phyloP scores from a whole-genome alignment of 2,329 filamentous ascomycete genomes.

The Trichoderma endophyticum region DNA sequence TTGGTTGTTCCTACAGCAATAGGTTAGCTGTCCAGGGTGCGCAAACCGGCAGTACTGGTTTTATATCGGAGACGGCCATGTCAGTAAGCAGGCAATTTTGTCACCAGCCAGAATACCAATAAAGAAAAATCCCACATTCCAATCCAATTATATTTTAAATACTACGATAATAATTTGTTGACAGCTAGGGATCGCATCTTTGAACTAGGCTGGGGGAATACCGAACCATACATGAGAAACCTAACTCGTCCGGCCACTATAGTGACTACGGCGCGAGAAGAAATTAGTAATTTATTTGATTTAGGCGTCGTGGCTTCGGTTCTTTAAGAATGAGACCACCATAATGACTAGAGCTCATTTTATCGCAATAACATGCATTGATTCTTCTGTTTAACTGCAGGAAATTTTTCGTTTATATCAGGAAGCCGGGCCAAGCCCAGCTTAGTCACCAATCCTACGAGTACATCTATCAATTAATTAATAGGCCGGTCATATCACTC shows the following conservation, averaged over 20 bases:
- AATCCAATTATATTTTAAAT: too few species aligned
- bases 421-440: neutral
- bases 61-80: too few species aligned
- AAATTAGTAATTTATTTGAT: neutral
- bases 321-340: neutral
- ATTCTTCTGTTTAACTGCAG: neutral
- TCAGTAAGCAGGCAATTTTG: too few species aligned
- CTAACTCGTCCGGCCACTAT: neutral
- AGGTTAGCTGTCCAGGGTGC: neutral
- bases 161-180: too few species aligned
- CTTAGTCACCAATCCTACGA: neutral
- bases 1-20: neutral
- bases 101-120: too few species aligned
- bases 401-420: neutral
- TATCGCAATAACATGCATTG: neutral
- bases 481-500: neutral
- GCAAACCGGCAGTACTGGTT: too few species aligned
- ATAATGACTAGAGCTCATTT: neutral
- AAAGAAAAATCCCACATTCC: too few species aligned
- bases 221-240: neutral
- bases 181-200: neutral
- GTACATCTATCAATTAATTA: neutral
- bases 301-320: neutral
- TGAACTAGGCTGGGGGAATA: neutral
- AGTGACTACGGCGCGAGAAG: neutral